Conservation (phyloP, 2,329 filamentous ascomycete species). For the Acrocalymma vagum region DNA sequence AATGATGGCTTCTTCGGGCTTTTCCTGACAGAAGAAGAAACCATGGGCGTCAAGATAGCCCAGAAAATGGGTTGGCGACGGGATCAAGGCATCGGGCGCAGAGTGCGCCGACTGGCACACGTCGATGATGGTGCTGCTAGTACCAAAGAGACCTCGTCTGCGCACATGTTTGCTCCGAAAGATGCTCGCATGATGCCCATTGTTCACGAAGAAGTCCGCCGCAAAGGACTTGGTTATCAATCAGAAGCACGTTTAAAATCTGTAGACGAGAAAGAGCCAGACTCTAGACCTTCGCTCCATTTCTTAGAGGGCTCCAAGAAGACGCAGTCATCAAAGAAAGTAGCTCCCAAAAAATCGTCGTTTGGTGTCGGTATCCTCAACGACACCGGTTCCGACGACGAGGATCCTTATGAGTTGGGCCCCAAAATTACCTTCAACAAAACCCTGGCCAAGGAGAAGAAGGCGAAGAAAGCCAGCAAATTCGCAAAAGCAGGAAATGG, state of each 20-base stretch:
- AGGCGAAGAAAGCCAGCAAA: conserved; percentile 64
- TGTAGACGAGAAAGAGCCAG: conserved; percentile 32
- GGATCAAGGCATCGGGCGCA: conserved; percentile 91
- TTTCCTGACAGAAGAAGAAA: conserved; percentile 77
- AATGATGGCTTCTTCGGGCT: conserved; percentile 72
- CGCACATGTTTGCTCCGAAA: conserved; percentile 84
- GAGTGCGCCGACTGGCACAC: conserved; percentile 76
- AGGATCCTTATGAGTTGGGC: conserved; percentile 92
- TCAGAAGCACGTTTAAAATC: conserved; percentile 64
- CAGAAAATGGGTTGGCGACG: conserved; percentile 96
- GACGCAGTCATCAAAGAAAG: conserved; percentile 40
- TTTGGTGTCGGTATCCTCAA: conserved; percentile 92
- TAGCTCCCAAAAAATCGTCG: conserved; percentile 69
- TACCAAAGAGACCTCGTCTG: conserved; percentile 52
- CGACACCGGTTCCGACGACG: conserved; percentile 92
- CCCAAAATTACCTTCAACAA: conserved; percentile 89
- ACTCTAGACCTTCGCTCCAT: conserved; percentile 23
- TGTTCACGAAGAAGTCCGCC: conserved; percentile 69
- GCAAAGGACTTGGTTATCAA: conserved; percentile 73
- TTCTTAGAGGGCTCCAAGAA: conserved; percentile 33
- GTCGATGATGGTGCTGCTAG: conserved; percentile 62
- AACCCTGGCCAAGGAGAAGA: conserved; percentile 82
- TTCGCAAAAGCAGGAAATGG: conserved; percentile 70
- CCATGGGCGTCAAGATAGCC: conserved; percentile 84
- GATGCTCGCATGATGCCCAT: conserved; percentile 76